Evolutionary conservation across 106 monocot species (phyloP).

Genomic region (Apostasia shenzhenica): DNA sequence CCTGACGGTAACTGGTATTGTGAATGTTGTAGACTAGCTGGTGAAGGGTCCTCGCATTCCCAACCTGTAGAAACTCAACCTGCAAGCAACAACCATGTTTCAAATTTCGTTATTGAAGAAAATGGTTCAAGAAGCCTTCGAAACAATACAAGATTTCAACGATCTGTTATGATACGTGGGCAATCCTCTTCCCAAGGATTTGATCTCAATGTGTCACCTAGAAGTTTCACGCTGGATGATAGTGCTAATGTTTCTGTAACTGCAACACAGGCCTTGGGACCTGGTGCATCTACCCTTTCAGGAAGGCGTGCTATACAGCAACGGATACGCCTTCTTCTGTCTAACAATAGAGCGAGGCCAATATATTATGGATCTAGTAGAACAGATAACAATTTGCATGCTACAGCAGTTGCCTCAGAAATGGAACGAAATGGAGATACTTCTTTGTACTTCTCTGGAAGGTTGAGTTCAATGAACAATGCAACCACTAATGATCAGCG

Average conservation of each 20-base stretch:
- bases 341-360: conserved; percentile 38
- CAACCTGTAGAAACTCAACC: conserved; percentile 17
- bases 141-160: conserved; percentile 1
- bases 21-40: conserved; percentile 44
- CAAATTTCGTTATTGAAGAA: neutral
- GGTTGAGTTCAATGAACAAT: neutral
- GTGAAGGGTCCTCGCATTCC: conserved; percentile 18
- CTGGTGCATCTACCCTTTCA: conserved; percentile 49
- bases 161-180: conserved; percentile 6
- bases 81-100: conserved; percentile 5
- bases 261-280: conserved; percentile 24
- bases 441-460: neutral
- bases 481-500: neutral
- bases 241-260: neutral
- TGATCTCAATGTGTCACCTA: conserved; percentile 37
- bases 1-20: conserved; percentile 94
- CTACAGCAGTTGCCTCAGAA: conserved; percentile 7
- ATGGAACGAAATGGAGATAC: conserved; percentile 5
- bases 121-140: neutral
- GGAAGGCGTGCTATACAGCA: conserved; percentile 58
- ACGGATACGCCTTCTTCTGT: conserved; percentile 47
- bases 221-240: conserved; percentile 19
- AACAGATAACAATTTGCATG: neutral
- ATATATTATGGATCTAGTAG: neutral
- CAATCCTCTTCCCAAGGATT: conserved; percentile 28